Evolutionary conservation across 148 eudicot species (phyloP), one percentile per base, ranked within the genome.

Genomic region (Vaccinium darrowii): DNA sequence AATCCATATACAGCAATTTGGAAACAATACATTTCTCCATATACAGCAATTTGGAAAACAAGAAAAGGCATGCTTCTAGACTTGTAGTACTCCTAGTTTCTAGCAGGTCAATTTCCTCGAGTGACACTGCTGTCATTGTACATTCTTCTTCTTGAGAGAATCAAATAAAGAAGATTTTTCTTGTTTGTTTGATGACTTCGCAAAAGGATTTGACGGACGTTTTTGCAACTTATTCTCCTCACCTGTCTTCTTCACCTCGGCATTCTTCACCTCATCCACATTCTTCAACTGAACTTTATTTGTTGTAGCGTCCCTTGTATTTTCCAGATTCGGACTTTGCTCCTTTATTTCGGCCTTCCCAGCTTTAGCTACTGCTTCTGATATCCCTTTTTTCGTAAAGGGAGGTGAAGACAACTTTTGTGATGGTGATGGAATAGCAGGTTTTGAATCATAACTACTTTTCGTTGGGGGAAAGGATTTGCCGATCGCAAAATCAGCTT

Each of bases 191-290:
- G 98, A 87, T 75, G 94, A 83, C 89, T 95, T 97, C 5, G 96
- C 98, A 90, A 97, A 97, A 74, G 96, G 98, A 83, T 94, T 97
- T 21, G 95, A 86, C 54, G 95, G 88, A n/a, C 92, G 86, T 36
- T 8, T 13, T 56, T 83, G 89, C 71, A 63, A 89, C 51, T 82
- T 78, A 63, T 86, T 90, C 54, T 72, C 87, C 86, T 88, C 92
- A 85, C 19, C 79, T 52, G 49, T 56, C 72, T 81, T 53, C 86
- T 85, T 84, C 30, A 81, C 76, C 84, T 91, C 85, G 30, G 84
- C 82, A 75, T 83, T 83, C 72, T 90, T 80, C 74, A 53, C 65
- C 83, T 75, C 86, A 39, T 25, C 81, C 76, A 15, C 88, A 81
- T 84, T 86, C 56, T 87, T 85, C 19, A 65, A 71, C 49, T 88